Evolutionary conservation across 306 rosid genomes (phyloP).

Genomic region (Cicer judaicum): DNA sequence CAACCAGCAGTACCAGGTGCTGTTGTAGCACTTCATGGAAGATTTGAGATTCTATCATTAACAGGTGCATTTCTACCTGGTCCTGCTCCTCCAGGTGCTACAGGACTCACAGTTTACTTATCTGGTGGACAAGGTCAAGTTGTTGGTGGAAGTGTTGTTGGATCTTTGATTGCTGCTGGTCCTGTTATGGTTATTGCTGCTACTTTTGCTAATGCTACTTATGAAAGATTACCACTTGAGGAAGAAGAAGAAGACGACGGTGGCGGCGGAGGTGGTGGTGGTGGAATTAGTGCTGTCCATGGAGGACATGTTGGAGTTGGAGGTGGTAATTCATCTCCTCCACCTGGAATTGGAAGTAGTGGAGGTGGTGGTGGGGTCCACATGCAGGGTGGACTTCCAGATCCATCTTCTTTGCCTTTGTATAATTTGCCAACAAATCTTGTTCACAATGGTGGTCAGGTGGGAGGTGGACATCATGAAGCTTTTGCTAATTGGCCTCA

Average conservation of each 20-base stretch:
- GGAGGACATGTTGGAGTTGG: conserved; percentile 49
- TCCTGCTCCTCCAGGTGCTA: conserved; percentile 82
- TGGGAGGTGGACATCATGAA: conserved; percentile 57
- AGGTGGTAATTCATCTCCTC: conserved; percentile 42
- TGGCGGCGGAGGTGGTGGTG: background rate
- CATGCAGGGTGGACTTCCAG: conserved; percentile 62
- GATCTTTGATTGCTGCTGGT: conserved; percentile 83
- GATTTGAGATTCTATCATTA: conserved; percentile 82
- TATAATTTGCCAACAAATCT: conserved; percentile 71
- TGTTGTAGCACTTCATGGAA: conserved; percentile 81
- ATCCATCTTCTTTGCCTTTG: conserved; percentile 65
- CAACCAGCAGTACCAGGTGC: conserved; percentile 84
- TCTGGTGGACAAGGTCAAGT: conserved; percentile 91
- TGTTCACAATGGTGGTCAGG: conserved; percentile 69
- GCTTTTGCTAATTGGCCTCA: conserved; percentile 70
- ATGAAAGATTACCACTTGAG: conserved; percentile 87
- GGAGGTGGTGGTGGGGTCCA: conserved; percentile 45
- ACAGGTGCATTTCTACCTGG: conserved; percentile 87
- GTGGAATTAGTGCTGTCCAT: conserved; percentile 17
- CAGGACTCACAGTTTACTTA: conserved; percentile 81
- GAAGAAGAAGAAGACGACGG: conserved; percentile 64
- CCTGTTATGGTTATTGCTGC: conserved; percentile 94
- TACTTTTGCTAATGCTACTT: conserved; percentile 89
- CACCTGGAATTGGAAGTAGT: conserved; percentile 50
- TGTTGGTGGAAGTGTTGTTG: conserved; percentile 90